Base-by-base conservation (phyloP, 148 eudicot genomes). In the Vaccinium vitisidaea region DNA sequence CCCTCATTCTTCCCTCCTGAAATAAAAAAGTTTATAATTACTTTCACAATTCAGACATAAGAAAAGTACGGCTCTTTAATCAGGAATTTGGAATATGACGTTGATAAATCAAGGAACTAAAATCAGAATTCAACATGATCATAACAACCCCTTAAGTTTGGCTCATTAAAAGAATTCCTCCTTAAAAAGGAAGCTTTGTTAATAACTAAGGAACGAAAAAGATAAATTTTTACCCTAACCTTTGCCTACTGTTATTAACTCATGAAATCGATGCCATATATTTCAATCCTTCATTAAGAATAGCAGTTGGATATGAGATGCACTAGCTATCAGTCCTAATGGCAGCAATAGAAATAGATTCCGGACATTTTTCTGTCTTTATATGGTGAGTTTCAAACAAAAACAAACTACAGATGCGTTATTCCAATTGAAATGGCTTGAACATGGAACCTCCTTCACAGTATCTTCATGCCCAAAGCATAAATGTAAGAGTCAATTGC, bases 1-100 rank as follows among this genome's bases (percentile, higher is more conserved):
- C 99, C 84, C 97, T 91, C 99, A 96, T 96, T 89, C 99, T 93
- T 82, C 99, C 98, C 83, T 94, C 98, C 98, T 95, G 86, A 75
- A 91, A 89, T 56, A 54, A 61, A 85, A 23, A 67, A 56, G 12
- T 53, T 73, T 50, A 6, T 15, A 59, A 27, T 75, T 12, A 36
- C 25, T 19, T 48, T 36, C 77, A 74, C 48, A 46, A 49, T 74
- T 74, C 80, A 36, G n/a, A 71, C 13, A n/a, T 10, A 52, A 53
- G 54, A 59, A 5, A 65, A 52, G 59, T 4, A 67, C 4, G 11
- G 54, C 55, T 65, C 23, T 67, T 69, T 43, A 70, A 82, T 48
- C 52, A 14, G 63, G n/a, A 78, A 53, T 12, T 53, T 15, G 23
- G 61, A 61, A 82, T 39, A 48, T 43, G 32, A 69, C 69, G 48